phyloP scores from a whole-genome alignment of 1,284 basidiomycete species.

The Caloboletus firmus region DNA sequence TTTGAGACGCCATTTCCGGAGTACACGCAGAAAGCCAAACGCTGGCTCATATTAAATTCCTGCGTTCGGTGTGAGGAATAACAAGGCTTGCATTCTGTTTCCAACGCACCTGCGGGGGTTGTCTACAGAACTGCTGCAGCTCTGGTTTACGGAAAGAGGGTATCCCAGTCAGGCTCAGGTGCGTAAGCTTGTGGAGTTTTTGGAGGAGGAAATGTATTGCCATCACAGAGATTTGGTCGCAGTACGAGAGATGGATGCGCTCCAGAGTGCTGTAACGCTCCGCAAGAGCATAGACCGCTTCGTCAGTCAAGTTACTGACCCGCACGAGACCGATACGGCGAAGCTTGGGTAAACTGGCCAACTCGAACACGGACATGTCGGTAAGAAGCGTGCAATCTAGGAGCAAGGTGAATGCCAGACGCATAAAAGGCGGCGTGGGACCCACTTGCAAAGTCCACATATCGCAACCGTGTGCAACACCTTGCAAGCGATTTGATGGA shows the following conservation, averaged over 20 bases:
- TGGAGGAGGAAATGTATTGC: constrained; percentile 91
- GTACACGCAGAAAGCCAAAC: constrained; percentile 95
- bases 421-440: constrained; percentile 18
- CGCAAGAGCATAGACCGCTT: constrained; percentile 86
- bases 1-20: constrained; percentile 89
- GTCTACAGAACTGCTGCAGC: constrained; percentile 87
- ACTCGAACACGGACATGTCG: constrained; percentile 91
- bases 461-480: constrained; percentile 89
- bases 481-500: constrained; percentile 85
- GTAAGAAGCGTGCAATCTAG: constrained; percentile 86
- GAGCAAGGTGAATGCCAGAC: constrained; percentile 4
- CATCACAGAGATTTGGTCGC: constrained; percentile 91
- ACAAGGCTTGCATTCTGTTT: neutral
- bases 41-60: constrained; percentile 92
- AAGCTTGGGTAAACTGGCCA: constrained; percentile 87
- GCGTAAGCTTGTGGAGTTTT: constrained; percentile 85
- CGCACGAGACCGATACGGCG: constrained; percentile 94
- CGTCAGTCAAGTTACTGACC: constrained; percentile 90
- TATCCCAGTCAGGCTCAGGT: constrained; percentile 96
- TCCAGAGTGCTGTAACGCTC: constrained; percentile 84
- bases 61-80: constrained; percentile 34
- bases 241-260: constrained; percentile 96
- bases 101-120: constrained; percentile 75
- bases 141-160: constrained; percentile 85
- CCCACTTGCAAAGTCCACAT: constrained; percentile 96